phyloP scores from a whole-genome alignment of 148 eudicot genomes.

The Gaultheria prostrata region DNA sequence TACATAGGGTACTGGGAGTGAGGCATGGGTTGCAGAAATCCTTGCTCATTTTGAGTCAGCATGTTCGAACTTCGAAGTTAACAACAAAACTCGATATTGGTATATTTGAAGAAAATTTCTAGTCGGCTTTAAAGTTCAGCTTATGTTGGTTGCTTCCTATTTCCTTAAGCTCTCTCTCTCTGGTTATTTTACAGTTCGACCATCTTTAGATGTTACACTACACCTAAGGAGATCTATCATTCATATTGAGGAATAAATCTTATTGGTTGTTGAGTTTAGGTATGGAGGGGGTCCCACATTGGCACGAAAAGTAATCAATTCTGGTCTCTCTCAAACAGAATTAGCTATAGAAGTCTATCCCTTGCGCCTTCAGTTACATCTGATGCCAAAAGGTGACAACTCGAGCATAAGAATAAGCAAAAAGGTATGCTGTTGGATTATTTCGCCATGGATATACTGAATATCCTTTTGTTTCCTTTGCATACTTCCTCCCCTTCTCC shows the following conservation, averaged over 20 bases:
- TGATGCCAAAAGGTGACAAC: constrained; percentile 70
- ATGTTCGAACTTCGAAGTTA: no score
- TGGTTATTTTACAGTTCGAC: not conserved
- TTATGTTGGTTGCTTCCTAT: not conserved
- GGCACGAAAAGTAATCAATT: constrained; percentile 77
- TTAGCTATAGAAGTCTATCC: constrained; percentile 93
- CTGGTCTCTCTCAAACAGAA: constrained; percentile 78
- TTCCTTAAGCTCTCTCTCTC: not conserved
- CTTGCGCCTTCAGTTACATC: constrained; percentile 75
- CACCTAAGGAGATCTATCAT: not conserved
- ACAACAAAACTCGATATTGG: not conserved
- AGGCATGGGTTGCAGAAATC: not conserved
- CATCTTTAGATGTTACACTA: constrained; percentile 9
- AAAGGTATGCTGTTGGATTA: constrained; percentile 48
- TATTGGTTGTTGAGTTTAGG: constrained; percentile 45
- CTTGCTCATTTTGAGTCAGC: not conserved
- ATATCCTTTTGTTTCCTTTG: not conserved
- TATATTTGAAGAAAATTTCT: not conserved
- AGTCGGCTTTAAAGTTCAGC: not conserved
- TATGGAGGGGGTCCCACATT: constrained; percentile 97
- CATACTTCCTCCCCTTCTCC: not conserved
- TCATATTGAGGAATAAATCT: constrained; percentile 12
- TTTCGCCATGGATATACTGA: not conserved
- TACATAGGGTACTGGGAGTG: not conserved
- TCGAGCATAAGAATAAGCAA: constrained; percentile 78